A percentile compares a stretch with the other conserved stretches of the same genome.
phyloP scores from a whole-genome alignment of 768 basidiomycete genomes.

The Leucocoprinus leucothites region DNA sequence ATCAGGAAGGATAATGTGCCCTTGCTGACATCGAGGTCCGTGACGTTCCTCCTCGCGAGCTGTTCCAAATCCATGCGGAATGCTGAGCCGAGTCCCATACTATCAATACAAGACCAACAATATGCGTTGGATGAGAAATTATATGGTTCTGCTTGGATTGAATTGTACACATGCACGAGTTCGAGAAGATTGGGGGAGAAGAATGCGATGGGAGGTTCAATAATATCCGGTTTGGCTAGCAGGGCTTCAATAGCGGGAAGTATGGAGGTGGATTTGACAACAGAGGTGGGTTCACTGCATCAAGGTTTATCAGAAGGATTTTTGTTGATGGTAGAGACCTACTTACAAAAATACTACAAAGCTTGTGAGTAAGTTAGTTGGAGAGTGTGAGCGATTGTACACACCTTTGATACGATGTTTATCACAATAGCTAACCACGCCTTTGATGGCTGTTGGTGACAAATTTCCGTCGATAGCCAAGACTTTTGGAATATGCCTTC shows the following conservation, averaged over 20 bases:
- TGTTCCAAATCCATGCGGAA: conserved; percentile 68
- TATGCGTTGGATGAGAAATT: conserved; percentile 48
- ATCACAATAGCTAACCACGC: conserved; percentile 50
- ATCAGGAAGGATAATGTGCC: conserved; percentile 60
- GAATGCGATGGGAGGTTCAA: conserved; percentile 55
- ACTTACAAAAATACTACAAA: conserved; percentile 73
- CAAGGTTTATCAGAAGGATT: conserved; percentile 9
- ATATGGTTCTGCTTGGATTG: conserved; percentile 40
- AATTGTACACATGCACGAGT: conserved; percentile 55
- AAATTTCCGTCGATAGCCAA: conserved; percentile 81
- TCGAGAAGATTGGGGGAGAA: conserved; percentile 87
- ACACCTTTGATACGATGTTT: conserved; percentile 49
- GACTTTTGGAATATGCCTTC: conserved; percentile 46
- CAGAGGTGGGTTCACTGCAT: conserved; percentile 89
- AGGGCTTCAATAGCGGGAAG: conserved; percentile 55
- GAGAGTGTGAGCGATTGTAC: conserved; percentile 19
- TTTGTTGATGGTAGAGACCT: neutral
- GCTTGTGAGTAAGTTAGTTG: conserved; percentile 9
- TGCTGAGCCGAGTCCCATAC: conserved; percentile 58
- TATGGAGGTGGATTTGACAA: conserved; percentile 72
- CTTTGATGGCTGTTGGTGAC: conserved; percentile 46
- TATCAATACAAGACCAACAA: conserved; percentile 69
- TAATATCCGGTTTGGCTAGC: conserved; percentile 19
- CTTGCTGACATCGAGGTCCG: conserved; percentile 33
- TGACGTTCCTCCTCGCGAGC: conserved; percentile 45